phyloP scores from a whole-genome alignment of 345 rosid species.

The Angophora floribunda region DNA sequence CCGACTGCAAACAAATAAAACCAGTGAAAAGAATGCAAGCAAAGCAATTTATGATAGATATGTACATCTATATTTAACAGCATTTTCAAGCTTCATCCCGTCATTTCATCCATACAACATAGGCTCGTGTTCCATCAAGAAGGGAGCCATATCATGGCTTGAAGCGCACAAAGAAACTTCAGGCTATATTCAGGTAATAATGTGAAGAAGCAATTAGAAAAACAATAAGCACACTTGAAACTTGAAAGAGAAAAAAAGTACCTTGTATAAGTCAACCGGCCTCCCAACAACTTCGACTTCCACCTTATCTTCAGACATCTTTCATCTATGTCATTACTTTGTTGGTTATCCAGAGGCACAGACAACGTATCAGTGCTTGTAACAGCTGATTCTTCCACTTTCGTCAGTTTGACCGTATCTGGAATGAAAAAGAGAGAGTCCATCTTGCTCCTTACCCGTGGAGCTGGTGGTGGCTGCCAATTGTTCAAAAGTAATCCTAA shows the following conservation, averaged over 20 bases:
- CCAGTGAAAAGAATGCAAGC: background rate
- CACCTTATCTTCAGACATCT: conserved; percentile 42
- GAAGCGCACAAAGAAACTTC: background rate
- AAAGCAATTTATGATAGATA: background rate
- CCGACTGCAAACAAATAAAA: background rate
- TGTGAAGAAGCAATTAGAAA: background rate
- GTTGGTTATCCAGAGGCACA: conserved; percentile 11
- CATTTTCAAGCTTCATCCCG: background rate
- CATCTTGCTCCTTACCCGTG: conserved; percentile 69
- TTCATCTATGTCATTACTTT: conserved; percentile 17
- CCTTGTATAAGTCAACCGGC: conserved; percentile 98
- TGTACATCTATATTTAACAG: background rate
- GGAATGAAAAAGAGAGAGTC: conserved; percentile 79
- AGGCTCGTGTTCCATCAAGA: background rate
- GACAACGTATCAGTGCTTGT: conserved; percentile 16
- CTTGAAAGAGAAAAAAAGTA: conserved; percentile 1
- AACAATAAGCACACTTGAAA: background rate
- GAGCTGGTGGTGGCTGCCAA: conserved; percentile 77
- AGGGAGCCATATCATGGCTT: background rate
- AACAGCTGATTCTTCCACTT: conserved; percentile 23
- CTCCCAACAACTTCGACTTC: conserved; percentile 78
- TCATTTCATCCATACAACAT: background rate
- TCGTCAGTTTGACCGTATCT: conserved; percentile 45
- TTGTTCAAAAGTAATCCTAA: background rate
- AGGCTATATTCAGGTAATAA: background rate